Conservation (phyloP, 2,329 filamentous ascomycete genomes). For the Elsinoe fawcettii region DNA sequence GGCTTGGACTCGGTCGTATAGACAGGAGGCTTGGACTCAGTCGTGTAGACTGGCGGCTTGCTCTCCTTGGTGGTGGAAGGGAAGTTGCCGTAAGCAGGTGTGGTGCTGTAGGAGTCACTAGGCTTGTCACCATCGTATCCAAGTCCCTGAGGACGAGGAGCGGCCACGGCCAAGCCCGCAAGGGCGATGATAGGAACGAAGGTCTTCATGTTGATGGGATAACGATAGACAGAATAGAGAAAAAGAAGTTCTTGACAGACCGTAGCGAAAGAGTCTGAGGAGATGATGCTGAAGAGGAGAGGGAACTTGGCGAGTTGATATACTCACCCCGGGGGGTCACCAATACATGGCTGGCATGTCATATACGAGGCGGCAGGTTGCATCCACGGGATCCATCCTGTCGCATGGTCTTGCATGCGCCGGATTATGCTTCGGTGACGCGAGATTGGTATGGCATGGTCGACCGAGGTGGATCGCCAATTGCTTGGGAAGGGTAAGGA, state of each 20-base stretch:
- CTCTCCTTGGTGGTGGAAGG: not conserved
- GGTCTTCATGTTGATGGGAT: conserved; percentile 11
- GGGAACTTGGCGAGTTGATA: conserved; percentile 12
- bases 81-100: not conserved
- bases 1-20: no score
- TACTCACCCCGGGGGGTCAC: not conserved
- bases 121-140: not conserved
- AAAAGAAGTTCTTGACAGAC: conserved; percentile 8
- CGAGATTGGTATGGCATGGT: conserved; percentile 10
- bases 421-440: conserved; percentile 10
- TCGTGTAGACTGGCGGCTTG: no score
- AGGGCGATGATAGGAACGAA: conserved; percentile 15
- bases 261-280: conserved; percentile 15
- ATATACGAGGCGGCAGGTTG: conserved; percentile 13
- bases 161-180: conserved; percentile 8
- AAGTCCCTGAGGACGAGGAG: conserved; percentile 8
- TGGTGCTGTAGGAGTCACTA: not conserved
- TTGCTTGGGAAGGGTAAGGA: conserved; percentile 1
- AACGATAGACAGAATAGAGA: not conserved
- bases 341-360: not conserved
- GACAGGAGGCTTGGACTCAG: no score
- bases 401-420: not conserved
- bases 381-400: conserved; percentile 5
- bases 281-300: not conserved
- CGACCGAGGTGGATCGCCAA: conserved; percentile 9